A percentile compares a stretch with the other conserved stretches of the same genome.
phyloP scores from a whole-genome alignment of 2,329 filamentous ascomycete genomes.

The Cadophora sp. region DNA sequence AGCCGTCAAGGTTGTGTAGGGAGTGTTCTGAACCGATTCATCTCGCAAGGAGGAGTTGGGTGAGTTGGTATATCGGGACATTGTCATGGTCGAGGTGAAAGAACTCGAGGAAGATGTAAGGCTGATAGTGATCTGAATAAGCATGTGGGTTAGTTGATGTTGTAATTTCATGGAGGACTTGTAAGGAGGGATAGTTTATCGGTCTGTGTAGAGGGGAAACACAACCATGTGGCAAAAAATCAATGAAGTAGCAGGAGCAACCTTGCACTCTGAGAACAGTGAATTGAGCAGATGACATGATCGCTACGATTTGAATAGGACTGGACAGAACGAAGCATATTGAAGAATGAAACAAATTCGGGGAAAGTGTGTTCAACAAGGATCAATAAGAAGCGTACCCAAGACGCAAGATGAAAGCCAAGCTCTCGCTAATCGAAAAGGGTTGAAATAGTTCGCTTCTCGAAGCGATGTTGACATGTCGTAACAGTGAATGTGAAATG shows the following conservation, averaged over 20 bases:
- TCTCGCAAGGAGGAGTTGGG: slow-evolving; percentile 55
- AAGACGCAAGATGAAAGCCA: background rate
- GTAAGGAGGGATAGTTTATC: background rate
- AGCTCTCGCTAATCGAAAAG: background rate
- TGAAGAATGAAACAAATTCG: no score
- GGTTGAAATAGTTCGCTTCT: background rate
- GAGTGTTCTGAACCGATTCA: slow-evolving; percentile 67
- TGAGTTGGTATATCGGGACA: slow-evolving; percentile 26
- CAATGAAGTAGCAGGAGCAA: background rate
- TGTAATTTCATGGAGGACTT: background rate
- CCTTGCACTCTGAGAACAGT: background rate
- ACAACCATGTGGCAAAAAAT: background rate
- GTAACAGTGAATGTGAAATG: background rate
- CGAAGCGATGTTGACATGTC: background rate
- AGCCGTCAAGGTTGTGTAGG: slow-evolving; percentile 66
- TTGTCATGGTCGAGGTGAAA: background rate
- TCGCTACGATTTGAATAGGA: background rate
- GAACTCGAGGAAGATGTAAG: background rate
- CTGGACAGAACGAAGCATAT: background rate
- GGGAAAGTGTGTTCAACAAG: no score
- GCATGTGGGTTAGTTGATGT: background rate
- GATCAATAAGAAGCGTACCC: no score
- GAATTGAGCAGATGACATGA: background rate
- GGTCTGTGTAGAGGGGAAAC: background rate
- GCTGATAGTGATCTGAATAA: background rate